Base-by-base conservation (phyloP, 495 filamentous ascomycete genomes). In the Trichoderma gamsii region DNA sequence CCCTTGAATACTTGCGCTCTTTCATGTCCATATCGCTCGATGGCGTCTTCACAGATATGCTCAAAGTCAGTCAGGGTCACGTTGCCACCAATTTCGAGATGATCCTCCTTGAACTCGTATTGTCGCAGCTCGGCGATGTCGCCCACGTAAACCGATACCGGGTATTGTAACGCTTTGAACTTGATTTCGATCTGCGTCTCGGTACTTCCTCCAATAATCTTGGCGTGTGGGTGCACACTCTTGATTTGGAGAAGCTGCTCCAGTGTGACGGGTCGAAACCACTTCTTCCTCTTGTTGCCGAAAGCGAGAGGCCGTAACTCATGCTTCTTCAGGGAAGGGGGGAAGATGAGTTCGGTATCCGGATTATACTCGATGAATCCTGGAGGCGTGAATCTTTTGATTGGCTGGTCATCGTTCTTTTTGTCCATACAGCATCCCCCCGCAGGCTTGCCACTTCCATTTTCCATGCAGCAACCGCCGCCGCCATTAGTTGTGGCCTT, bases 111-210 rank as follows among this genome's bases (percentile, higher is more conserved):
- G 73, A 99, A 88, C 3, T 82, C 83, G 76, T 90, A 97, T 68
- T 91, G 81, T 29, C 91, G 81, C 59, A 99, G 79, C 77, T 98
- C 95, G 1, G 90, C 80, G 70, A 99, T 97, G 73, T 99, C 95
- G 32, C 93, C 93, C 16, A 98, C 88, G 74, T 90, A 98, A 0
- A 99, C 93, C 0, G 92, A 97, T 7, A 89, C 87, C 13, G 87
- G 85, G 75, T 97, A 99, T 72, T 92, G 87, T 85, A 96, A 87
- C 2, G 87, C 92, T 81, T 99, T 98, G 84, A 99, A 99, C 75
- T 97, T 97, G 78, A 96, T 89, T 77, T 99, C 95, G 66, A 99
- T 97, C 76, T 97, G 95, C 0, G 94, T 98, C 78, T 99, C 95
- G 4, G 92, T 96, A 75, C 92, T 96, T 52, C 95, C 95, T 32